Base-by-base conservation (phyloP, 192 early-diverging fungal genomes). In the Mortierella claussenii region DNA sequence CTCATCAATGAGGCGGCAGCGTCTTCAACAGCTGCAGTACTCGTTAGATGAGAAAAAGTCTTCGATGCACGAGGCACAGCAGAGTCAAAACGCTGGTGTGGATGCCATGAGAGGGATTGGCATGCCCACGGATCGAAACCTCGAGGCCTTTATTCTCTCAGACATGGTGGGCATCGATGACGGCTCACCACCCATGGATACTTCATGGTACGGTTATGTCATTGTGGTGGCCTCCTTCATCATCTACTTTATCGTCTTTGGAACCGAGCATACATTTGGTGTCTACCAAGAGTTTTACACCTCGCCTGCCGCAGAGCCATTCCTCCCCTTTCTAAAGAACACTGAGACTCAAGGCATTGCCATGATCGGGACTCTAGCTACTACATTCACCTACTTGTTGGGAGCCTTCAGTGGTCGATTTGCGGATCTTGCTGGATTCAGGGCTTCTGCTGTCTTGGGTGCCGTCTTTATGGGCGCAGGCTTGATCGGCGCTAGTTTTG, bases 211-310 rank as follows among this genome's bases (percentile, higher is more conserved):
- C 30, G 71, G 71, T 10, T 75, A 75, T 44, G 63, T 75, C 21
- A 75, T 75, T 26, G 71, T 75, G 6, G 49, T 45, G 15, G 51
- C 48, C 31, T 75, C 50, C 6, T 75, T 75, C 44, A 47, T 43
- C 20, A 64, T 75, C 15, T 75, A 75, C 51, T 65, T 65, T 24
- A 75, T 75, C 30, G 71, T 75, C 63, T 75, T 75, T 55, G 71
- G 71, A 40, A 75, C 57, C 18, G 71, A 75, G 43, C 71, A 75
- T 27, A 75, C 71, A 11, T 75, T 75, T 34, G 71, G 71, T 53
- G 71, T 75, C 45, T 75, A 75, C 28, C 71, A 75, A 36, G 71
- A 75, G 32, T 66, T 54, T 32, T 75, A 75, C 36, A 51, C 57
- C 10, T 75, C 71, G 11, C 27, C 62, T 17, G 17, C 31, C 7